A percentile compares a stretch with the other conserved stretches of the same genome.
These are phyloP conservation scores for Nemania bipapillata DNA, from an alignment of 2,329 filamentous ascomycete genomes.

Conservation along the genomic window DNA sequence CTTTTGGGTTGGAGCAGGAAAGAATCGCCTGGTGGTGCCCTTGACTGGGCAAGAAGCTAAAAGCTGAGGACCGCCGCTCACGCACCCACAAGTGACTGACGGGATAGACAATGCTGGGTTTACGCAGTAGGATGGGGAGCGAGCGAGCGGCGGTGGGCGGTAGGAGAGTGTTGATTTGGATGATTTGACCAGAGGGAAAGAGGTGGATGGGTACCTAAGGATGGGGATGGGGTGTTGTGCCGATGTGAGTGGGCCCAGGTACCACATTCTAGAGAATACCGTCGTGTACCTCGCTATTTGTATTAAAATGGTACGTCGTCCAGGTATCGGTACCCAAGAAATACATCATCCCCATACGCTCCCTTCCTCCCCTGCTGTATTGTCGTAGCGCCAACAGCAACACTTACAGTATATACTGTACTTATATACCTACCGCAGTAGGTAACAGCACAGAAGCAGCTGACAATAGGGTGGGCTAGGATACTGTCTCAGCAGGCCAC, in stretches of 20 bases:
- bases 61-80: slow-evolving; percentile 28
- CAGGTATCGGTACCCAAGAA: slow-evolving; percentile 15
- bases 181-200: slow-evolving; percentile 37
- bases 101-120: slow-evolving; percentile 14
- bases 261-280: neutral
- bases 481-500: slow-evolving; percentile 7
- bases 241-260: slow-evolving; percentile 32
- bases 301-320: neutral
- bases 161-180: slow-evolving; percentile 33
- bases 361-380: slow-evolving; percentile 13
- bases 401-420: neutral
- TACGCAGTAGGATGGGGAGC: slow-evolving; percentile 16
- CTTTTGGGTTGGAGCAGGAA: slow-evolving; percentile 8
- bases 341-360: neutral
- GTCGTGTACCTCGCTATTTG: neutral
- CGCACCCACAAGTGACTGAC: slow-evolving; percentile 34
- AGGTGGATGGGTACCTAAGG: slow-evolving; percentile 31
- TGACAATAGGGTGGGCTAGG: slow-evolving; percentile 11
- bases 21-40: slow-evolving; percentile 27
- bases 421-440: neutral
- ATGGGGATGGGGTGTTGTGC: slow-evolving; percentile 26
- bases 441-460: slow-evolving; percentile 5
- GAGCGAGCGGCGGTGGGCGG: slow-evolving; percentile 9
- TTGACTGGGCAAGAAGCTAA: slow-evolving; percentile 29
- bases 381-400: slow-evolving; percentile 24